Evolutionary conservation across 805 yeast genomes (phyloP).

Genomic region (Dipodascopsis uninucleata): DNA sequence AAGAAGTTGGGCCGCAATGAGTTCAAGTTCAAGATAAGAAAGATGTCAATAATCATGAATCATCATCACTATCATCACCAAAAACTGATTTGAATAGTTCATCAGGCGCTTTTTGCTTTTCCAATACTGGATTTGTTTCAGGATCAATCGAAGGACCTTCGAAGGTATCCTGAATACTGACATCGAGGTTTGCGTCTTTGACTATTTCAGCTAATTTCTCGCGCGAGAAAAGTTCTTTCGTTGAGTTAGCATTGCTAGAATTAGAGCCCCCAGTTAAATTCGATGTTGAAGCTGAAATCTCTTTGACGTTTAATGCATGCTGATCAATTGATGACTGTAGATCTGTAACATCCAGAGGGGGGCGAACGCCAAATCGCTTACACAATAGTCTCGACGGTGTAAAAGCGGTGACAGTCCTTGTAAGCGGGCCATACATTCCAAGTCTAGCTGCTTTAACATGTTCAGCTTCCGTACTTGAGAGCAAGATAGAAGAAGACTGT

Average conservation of each 20-base stretch:
- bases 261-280: not conserved
- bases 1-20: no score
- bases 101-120: constrained; percentile 23
- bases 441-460: constrained; percentile 27
- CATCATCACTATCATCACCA: constrained; percentile 25
- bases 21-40: no score
- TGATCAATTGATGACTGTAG: no score
- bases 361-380: constrained; percentile 31
- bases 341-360: no score
- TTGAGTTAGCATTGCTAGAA: not conserved
- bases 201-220: constrained; percentile 5
- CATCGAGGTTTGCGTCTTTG: constrained; percentile 10
- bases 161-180: not conserved
- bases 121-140: constrained; percentile 27
- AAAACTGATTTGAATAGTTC: constrained; percentile 30
- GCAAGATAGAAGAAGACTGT: not conserved
- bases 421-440: constrained; percentile 30
- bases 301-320: not conserved
- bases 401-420: constrained; percentile 24
- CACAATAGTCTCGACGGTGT: constrained; percentile 30
- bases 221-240: constrained; percentile 6
- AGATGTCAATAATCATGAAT: no score
- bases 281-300: not conserved
- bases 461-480: not conserved
- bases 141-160: constrained; percentile 13